Percentiles rank a stretch among this genome's conserved stretches.
Conservation (phyloP, 495 filamentous ascomycete genomes). For the Neurospora intermedia region DNA sequence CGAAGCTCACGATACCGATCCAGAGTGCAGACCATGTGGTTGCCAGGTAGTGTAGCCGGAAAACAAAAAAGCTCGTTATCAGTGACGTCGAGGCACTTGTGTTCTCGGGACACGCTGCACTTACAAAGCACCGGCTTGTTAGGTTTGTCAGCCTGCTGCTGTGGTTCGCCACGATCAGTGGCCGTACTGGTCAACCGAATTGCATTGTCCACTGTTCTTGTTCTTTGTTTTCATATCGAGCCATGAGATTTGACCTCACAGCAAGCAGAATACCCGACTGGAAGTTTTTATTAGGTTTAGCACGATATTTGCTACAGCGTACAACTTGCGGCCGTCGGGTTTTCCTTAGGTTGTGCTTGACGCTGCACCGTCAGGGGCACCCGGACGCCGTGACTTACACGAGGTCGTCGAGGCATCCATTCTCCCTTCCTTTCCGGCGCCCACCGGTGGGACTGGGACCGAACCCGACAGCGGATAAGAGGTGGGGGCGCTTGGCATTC, state of each 20-base stretch:
- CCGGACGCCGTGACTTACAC: background rate
- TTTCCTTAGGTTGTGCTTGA: background rate
- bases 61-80: background rate
- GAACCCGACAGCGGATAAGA: background rate
- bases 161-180: background rate
- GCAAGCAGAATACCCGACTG: background rate
- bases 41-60: background rate
- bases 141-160: background rate
- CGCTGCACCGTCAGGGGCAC: background rate
- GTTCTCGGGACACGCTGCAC: background rate
- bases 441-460: background rate
- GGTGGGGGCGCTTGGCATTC: background rate
- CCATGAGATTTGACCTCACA: background rate
- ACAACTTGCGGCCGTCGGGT: background rate
- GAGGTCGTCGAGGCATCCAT: background rate
- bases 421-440: background rate
- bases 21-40: background rate
- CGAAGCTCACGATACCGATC: background rate
- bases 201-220: background rate
- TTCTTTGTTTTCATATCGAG: background rate
- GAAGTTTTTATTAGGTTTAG: background rate
- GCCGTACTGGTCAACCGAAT: background rate
- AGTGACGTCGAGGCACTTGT: background rate
- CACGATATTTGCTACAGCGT: background rate
- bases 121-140: background rate